Evolutionary conservation across 345 rosid genomes (phyloP).

Genomic region (Nephelium lappaceum): DNA sequence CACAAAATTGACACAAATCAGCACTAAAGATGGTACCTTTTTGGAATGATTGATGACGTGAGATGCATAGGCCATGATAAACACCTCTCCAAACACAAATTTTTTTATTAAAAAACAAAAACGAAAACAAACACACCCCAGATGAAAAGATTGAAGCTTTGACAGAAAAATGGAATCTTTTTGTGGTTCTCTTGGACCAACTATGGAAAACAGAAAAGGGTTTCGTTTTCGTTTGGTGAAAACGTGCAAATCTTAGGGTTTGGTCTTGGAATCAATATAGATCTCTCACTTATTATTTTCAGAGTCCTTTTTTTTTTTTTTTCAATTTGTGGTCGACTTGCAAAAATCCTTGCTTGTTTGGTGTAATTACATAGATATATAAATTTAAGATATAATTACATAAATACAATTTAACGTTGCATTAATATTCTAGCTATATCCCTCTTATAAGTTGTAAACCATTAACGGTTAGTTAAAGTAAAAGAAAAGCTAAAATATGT

Average conservation of each 20-base stretch:
- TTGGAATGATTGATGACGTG: constrained; percentile 61
- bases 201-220: neutral
- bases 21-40: constrained; percentile 36
- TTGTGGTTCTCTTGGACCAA: neutral
- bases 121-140: neutral
- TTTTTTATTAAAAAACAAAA: neutral
- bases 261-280: neutral
- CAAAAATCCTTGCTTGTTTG: too few relatives aligned
- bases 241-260: constrained; percentile 17
- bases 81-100: constrained; percentile 12
- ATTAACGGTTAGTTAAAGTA: too few relatives aligned
- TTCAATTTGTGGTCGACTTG: neutral
- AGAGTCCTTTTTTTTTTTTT: too few relatives aligned
- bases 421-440: too few relatives aligned
- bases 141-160: neutral
- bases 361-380: too few relatives aligned
- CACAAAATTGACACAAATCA: neutral
- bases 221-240: neutral
- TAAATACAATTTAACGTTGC: too few relatives aligned
- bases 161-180: neutral
- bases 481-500: too few relatives aligned
- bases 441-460: too few relatives aligned
- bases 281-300: neutral
- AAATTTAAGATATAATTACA: too few relatives aligned
- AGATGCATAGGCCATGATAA: constrained; percentile 59